Evolutionary conservation across 371 early-diverging fungal species (phyloP).

Genomic region (Actinomucor elegans): DNA sequence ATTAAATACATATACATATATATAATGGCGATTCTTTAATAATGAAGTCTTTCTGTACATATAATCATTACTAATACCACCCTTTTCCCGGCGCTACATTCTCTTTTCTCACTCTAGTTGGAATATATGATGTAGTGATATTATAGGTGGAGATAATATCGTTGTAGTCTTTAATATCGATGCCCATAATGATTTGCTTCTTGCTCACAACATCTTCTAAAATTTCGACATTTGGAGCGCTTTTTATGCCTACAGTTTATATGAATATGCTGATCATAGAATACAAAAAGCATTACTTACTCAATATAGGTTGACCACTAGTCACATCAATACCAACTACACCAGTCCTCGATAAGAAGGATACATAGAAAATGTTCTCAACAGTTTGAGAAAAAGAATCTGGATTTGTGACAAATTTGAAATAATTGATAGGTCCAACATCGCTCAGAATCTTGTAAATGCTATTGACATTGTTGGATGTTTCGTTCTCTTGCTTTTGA

Average conservation of each 20-base stretch:
- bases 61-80: slow-evolving; percentile 1
- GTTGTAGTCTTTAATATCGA: slow-evolving; percentile 72
- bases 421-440: slow-evolving; percentile 69
- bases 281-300: slow-evolving; percentile 26
- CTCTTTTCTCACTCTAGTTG: background rate
- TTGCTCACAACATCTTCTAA: slow-evolving; percentile 64
- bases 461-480: slow-evolving; percentile 74
- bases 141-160: slow-evolving; percentile 68
- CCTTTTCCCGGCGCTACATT: background rate
- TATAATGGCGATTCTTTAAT: too few relatives aligned
- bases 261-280: background rate
- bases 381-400: slow-evolving; percentile 90
- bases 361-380: slow-evolving; percentile 93
- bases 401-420: slow-evolving; percentile 89
- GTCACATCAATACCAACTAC: slow-evolving; percentile 73
- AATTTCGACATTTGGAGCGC: slow-evolving; percentile 63
- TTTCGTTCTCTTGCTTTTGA: slow-evolving; percentile 84
- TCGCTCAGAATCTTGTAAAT: slow-evolving; percentile 64
- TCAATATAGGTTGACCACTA: slow-evolving; percentile 67
- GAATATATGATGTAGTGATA: slow-evolving; percentile 35
- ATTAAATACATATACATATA: too few relatives aligned
- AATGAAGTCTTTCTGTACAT: background rate
- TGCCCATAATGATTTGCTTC: slow-evolving; percentile 82
- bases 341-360: slow-evolving; percentile 88
- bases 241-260: slow-evolving; percentile 39